These are phyloP conservation scores for Neoboletus subvelutipes DNA, from an alignment of 768 basidiomycete genomes.

Conservation along the genomic window DNA sequence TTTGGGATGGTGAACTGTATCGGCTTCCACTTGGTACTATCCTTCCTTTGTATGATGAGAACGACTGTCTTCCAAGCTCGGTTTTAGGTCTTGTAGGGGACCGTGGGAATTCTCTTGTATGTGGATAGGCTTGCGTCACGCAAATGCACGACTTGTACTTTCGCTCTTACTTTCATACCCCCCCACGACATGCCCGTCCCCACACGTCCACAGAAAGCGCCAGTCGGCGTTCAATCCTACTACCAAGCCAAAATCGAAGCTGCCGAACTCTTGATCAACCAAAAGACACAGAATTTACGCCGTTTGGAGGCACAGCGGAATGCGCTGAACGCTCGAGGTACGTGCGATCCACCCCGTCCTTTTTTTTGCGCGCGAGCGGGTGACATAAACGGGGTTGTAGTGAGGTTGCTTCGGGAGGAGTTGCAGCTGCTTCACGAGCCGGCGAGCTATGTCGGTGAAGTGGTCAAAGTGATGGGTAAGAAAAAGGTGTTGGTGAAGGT, in stretches of 20 bases:
- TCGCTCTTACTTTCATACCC: background rate
- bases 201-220: conserved; percentile 37
- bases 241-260: conserved; percentile 96
- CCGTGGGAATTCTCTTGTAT: conserved; percentile 5
- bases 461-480: conserved; percentile 99
- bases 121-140: conserved; percentile 15
- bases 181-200: conserved; percentile 38
- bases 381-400: conserved; percentile 39
- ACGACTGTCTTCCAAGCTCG: too few relatives aligned
- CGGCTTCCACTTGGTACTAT: too few relatives aligned
- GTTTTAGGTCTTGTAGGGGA: too few relatives aligned
- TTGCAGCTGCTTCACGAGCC: conserved; percentile 92
- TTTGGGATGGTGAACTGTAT: too few relatives aligned
- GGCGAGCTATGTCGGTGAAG: conserved; percentile 95
- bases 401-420: conserved; percentile 88
- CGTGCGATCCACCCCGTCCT: conserved; percentile 12
- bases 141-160: background rate
- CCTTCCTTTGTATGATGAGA: too few relatives aligned
- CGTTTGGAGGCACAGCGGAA: conserved; percentile 97
- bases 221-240: conserved; percentile 81
- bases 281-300: conserved; percentile 94
- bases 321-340: conserved; percentile 93
- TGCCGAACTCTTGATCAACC: conserved; percentile 89
- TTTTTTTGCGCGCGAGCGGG: background rate
- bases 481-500: conserved; percentile 98